Evolutionary conservation across 371 early-diverging fungal genomes (phyloP).

Genomic region (Mortierella sp.): DNA sequence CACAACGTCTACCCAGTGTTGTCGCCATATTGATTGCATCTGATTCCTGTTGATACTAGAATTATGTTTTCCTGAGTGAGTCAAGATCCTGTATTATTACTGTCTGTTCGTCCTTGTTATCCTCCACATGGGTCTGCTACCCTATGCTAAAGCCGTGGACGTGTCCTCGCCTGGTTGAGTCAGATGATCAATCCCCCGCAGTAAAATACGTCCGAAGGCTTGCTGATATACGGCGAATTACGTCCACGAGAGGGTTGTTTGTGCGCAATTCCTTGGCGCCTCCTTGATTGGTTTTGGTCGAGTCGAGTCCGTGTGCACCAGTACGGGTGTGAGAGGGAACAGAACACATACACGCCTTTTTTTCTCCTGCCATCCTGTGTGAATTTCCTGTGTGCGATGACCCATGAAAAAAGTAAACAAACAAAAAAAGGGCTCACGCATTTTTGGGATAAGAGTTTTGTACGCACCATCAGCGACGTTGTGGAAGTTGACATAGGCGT

Average conservation of each 20-base stretch:
- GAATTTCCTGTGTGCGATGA: constrained; percentile 8
- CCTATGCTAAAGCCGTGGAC: no score
- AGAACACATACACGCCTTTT: not conserved
- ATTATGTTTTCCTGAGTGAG: not conserved
- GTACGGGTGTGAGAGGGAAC: not conserved
- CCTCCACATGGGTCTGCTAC: no score
- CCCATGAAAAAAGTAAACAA: constrained; percentile 18
- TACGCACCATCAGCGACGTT: constrained; percentile 78
- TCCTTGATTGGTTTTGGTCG: not conserved
- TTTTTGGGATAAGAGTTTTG: not conserved
- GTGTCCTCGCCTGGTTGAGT: not conserved
- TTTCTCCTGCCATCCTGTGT: not conserved
- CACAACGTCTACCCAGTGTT: not conserved
- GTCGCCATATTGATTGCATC: constrained; percentile 3
- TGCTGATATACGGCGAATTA: not conserved
- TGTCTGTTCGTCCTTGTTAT: not conserved
- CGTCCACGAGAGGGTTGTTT: not conserved
- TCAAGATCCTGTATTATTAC: not conserved
- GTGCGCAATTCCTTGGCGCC: not conserved
- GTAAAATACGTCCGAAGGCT: constrained; percentile 11
- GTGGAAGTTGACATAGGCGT: constrained; percentile 98
- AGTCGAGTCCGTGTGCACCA: not conserved
- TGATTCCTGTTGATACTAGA: not conserved
- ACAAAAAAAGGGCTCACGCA: constrained; percentile 7
- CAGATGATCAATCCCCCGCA: constrained; percentile 12